phyloP scores from a whole-genome alignment of 208 protist species.

The Blastocrithidia nonstop region DNA sequence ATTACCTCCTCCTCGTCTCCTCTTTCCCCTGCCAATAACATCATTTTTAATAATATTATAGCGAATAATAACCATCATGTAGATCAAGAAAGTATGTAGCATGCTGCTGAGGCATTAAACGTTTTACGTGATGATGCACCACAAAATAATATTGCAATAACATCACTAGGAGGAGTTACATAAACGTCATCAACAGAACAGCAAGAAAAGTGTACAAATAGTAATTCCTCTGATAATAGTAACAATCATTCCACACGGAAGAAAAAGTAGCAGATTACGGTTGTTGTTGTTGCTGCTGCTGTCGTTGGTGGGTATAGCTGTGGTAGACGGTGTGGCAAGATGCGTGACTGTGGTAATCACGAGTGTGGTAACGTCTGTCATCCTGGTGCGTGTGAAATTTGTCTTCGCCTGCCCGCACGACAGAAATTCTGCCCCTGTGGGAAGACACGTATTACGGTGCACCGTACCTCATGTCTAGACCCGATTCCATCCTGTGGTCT shows the following conservation, averaged over 20 bases:
- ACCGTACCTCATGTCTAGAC: conserved; percentile 56
- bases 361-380: conserved; percentile 59
- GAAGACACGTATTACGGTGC: conserved; percentile 11
- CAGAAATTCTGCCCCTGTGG: conserved; percentile 33
- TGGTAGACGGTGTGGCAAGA: conserved; percentile 21
- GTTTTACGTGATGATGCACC: no score
- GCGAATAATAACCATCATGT: no score
- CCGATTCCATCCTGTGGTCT: conserved; percentile 71
- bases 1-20: neutral
- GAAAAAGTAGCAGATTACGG: no score
- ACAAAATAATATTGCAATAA: neutral
- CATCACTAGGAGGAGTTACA: no score
- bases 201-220: no score
- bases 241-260: no score
- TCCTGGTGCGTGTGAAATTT: conserved; percentile 46
- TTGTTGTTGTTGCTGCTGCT: no score
- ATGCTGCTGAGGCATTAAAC: no score
- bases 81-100: no score
- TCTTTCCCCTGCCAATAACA: neutral
- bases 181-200: no score
- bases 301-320: conserved; percentile 24
- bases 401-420: conserved; percentile 29
- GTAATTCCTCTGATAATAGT: no score
- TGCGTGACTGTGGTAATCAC: conserved; percentile 76
- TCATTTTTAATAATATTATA: neutral